These are phyloP conservation scores for Picocystis sp. DNA, from an alignment of 163 green algal genomes.

Conservation along the genomic window DNA sequence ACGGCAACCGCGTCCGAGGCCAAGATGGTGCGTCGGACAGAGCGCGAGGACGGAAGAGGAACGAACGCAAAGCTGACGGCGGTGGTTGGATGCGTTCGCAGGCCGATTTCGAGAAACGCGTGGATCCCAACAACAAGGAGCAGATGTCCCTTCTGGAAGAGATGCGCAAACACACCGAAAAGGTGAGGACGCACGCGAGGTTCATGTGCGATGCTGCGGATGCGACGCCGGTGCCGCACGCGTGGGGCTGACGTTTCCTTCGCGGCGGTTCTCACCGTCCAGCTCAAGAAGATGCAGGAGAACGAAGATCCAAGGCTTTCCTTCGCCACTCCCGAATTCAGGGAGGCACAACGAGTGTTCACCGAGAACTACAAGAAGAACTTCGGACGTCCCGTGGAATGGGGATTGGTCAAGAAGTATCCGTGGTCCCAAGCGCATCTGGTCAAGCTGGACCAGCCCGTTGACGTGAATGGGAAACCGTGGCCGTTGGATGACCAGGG, in stretches of 20 bases:
- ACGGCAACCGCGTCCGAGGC: too few relatives aligned
- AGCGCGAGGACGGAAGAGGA: too few relatives aligned
- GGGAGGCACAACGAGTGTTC: conserved; percentile 74
- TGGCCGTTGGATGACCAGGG: conserved; percentile 21
- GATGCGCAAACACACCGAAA: conserved; percentile 69
- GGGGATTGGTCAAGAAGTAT: conserved; percentile 63
- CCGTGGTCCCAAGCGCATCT: conserved; percentile 65
- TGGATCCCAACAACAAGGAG: conserved; percentile 49
- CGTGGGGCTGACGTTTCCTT: not conserved
- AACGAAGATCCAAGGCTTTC: conserved; percentile 76
- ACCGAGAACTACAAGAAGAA: conserved; percentile 88
- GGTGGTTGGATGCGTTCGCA: conserved; percentile 15
- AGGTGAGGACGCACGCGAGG: conserved; percentile 24
- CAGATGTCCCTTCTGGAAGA: conserved; percentile 65
- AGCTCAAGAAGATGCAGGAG: conserved; percentile 67
- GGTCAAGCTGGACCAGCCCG: conserved; percentile 46
- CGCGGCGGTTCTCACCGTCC: not conserved
- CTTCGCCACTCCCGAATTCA: conserved; percentile 90
- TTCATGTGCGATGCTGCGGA: not conserved
- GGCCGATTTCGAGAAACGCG: conserved; percentile 61
- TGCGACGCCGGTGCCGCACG: not conserved
- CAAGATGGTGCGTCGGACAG: too few relatives aligned
- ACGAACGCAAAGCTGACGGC: too few relatives aligned
- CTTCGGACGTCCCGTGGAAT: conserved; percentile 79
- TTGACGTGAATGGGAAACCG: conserved; percentile 25